Conservation (phyloP, 169 alveolate genomes). For the Perkinsus marinus region DNA sequence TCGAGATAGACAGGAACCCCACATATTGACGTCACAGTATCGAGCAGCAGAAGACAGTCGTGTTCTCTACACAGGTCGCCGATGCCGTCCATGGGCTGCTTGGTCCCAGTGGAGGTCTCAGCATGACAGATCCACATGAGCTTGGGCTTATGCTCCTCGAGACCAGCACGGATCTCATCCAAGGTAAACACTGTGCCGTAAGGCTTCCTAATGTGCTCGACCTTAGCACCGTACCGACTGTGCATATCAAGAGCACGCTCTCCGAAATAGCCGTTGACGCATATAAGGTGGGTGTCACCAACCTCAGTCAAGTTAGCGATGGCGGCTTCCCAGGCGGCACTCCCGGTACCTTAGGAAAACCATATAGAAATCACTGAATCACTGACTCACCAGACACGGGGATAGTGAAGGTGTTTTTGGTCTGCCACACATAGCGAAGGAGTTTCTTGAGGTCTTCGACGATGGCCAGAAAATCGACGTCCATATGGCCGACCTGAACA, state of each 20-base stretch:
- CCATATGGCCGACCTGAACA: conserved; percentile 17
- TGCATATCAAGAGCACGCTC: conserved; percentile 19
- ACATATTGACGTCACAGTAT: conserved; percentile 21
- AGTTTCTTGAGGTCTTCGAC: conserved; percentile 15
- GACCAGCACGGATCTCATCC: conserved; percentile 9
- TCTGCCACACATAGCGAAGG: conserved; percentile 23
- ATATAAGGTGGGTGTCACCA: conserved; percentile 8
- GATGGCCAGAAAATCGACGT: conserved; percentile 9
- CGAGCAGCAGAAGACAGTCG: conserved; percentile 19
- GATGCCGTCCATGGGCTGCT: conserved; percentile 22
- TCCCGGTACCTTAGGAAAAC: conserved; percentile 18
- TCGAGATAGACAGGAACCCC: conserved; percentile 22
- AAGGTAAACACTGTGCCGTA: conserved; percentile 18
- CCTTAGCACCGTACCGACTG: conserved; percentile 18
- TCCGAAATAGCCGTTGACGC: conserved; percentile 22
- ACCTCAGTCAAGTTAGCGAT: conserved; percentile 10
- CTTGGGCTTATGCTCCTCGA: background rate
- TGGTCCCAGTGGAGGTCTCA: conserved; percentile 30
- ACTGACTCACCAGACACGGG: background rate
- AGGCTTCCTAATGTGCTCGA: conserved; percentile 4
- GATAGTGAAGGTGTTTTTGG: conserved; percentile 3
- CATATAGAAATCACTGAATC: background rate
- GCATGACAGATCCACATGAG: conserved; percentile 20
- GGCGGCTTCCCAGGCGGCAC: conserved; percentile 34
- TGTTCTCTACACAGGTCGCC: conserved; percentile 7